Evolutionary conservation across 2,329 filamentous ascomycete genomes (phyloP).

Genomic region (Calonectria naviculata): DNA sequence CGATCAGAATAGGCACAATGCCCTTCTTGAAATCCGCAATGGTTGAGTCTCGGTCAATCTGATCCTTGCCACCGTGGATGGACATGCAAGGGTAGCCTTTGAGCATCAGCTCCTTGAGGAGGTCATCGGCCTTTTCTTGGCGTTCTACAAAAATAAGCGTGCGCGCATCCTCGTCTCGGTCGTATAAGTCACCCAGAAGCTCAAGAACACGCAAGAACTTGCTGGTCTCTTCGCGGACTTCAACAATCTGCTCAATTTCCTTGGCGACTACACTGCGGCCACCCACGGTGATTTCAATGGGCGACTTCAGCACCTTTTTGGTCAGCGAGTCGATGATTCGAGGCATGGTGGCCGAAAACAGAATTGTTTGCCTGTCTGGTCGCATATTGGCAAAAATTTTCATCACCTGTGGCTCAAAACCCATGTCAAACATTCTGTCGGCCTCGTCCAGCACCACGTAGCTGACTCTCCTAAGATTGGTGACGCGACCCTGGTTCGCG

Average conservation of each 20-base stretch:
- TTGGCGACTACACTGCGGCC: constrained; percentile 88
- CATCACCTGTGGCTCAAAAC: constrained; percentile 97
- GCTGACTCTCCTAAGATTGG: constrained; percentile 87
- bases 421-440: constrained; percentile 99
- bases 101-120: constrained; percentile 81
- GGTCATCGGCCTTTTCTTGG: constrained; percentile 87
- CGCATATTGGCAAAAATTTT: constrained; percentile 94
- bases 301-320: constrained; percentile 86
- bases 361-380: constrained; percentile 90
- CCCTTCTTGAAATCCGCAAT: constrained; percentile 95
- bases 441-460: constrained; percentile 98
- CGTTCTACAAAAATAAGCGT: constrained; percentile 92
- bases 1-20: constrained; percentile 88
- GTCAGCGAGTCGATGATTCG: constrained; percentile 91
- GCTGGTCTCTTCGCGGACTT: constrained; percentile 82
- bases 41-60: constrained; percentile 91
- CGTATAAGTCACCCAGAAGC: constrained; percentile 87
- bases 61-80: constrained; percentile 93
- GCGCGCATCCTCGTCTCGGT: constrained; percentile 88
- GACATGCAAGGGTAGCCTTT: constrained; percentile 94
- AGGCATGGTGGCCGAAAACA: constrained; percentile 97
- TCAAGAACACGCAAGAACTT: constrained; percentile 90
- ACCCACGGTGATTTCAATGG: constrained; percentile 92
- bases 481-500: constrained; percentile 93
- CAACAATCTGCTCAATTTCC: constrained; percentile 94